Base-by-base conservation (phyloP, 352 stramenopile species). In the Globisporangium mamillatum region DNA sequence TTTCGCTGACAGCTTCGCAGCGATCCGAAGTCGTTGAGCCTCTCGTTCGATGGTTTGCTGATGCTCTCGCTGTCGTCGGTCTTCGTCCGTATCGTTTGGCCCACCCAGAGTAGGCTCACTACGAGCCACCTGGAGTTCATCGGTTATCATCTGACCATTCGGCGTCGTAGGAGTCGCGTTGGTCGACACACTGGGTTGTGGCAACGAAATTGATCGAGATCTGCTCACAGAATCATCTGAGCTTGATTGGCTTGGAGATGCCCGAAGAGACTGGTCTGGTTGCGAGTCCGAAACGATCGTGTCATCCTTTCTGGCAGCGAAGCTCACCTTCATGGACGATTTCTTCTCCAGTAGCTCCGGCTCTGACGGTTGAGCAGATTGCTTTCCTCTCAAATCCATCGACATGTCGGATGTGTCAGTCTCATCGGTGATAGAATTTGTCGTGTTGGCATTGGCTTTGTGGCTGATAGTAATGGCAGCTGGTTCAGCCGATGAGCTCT, bases 21-120 rank as follows among this genome's bases (percentile, higher is more conserved):
- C 78, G 41, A 89, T 65, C 50, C 88, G 81, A 64, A 95, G 69
- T 16, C 83, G 76, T 56, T 91, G 74, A 4, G 81, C 82, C 67
- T 94, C 83, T 3, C 79, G 78, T 27, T 89, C 72, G 25, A 93
- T 85, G n/a, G 67, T 86, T 63, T 86, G 79, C 44, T 88, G 73
- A 27, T 90, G 80, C 50, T 91, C 78, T 53, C 74, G 74, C 38
- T 78, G 76, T 48, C 74, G 83, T 3, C 80, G 74, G 44, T 88
- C 65, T 53, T 75, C 70, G 12, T 84, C 74, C 10, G 76, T 50
- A 9, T 60, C 44, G 24, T 64, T 27, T 41, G 48, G 27, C 9
- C 41, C 27, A 36, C 18, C 46, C 20, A 44, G 44, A 20, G 34
- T 27, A 22, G 64, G 48, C 48, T 61, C 57, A 7, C 48, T 70